A percentile compares a stretch with the other conserved stretches of the same genome.
These are phyloP conservation scores for Penicillium italicum DNA, from an alignment of 2,329 filamentous ascomycete genomes.

Conservation along the genomic window DNA sequence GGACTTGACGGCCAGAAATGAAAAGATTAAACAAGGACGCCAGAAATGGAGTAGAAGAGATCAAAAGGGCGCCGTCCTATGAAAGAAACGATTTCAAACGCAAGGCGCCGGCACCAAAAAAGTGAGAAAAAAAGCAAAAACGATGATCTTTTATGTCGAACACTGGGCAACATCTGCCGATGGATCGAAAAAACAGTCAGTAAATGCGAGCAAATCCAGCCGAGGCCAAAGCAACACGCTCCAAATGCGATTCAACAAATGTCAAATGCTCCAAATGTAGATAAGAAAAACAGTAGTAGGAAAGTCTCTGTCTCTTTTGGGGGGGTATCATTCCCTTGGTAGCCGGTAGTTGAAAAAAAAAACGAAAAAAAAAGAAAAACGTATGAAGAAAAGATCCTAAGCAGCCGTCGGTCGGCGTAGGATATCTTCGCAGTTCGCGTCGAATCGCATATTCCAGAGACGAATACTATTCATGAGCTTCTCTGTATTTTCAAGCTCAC, in stretches of 20 bases:
- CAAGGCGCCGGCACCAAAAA: constrained; percentile 17
- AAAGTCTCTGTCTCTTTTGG: constrained; percentile 13
- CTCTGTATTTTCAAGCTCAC: constrained; percentile 85
- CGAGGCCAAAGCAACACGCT: constrained; percentile 34
- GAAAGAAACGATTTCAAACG: constrained; percentile 19
- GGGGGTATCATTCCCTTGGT: constrained; percentile 8
- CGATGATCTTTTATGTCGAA: constrained; percentile 15
- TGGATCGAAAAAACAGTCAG: constrained; percentile 16
- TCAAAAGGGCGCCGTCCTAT: constrained; percentile 27
- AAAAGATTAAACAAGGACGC: constrained; percentile 23
- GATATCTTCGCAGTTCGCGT: constrained; percentile 92
- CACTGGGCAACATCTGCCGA: constrained; percentile 8
- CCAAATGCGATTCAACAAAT: constrained; percentile 33
- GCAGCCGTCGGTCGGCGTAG: constrained; percentile 53
- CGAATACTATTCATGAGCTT: constrained; percentile 86
- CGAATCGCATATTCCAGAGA: constrained; percentile 89
- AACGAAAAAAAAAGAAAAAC: not conserved
- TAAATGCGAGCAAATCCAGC: constrained; percentile 28
- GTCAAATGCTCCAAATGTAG: constrained; percentile 20
- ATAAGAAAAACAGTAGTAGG: constrained; percentile 5
- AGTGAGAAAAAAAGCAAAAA: constrained; percentile 10
- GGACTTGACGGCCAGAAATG: constrained; percentile 10
- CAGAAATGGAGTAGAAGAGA: constrained; percentile 19
- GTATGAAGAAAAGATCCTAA: constrained; percentile 21
- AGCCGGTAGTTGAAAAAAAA: not conserved